Evolutionary conservation across 2,329 filamentous ascomycete species (phyloP), one percentile per base, ranked within the genome.

Genomic region (Dendrostoma leiphaemia): DNA sequence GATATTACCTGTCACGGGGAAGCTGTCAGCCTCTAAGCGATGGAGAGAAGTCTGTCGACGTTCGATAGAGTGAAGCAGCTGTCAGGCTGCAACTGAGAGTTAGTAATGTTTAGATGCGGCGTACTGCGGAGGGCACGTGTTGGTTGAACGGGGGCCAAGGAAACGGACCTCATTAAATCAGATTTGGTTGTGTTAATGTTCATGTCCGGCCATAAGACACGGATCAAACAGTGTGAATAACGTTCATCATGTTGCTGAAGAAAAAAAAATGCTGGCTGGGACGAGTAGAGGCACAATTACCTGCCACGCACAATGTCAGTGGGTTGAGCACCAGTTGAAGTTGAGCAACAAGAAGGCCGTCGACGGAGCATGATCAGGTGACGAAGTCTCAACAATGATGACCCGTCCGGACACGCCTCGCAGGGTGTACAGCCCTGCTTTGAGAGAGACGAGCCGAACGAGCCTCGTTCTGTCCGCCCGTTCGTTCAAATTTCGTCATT

Each of bases 401-500:
- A 71, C 78, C 72, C 70, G 65, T 67, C 64, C 61, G 57, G 63
- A 63, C 67, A 70, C 65, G 71, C 71, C 76, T 76, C 80, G 77
- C 80, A 77, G 76, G 77, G 78, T 85, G 81, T 84, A 84, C 79
- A 77, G 71, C 75, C 80, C 77, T 72, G 80, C 71, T 80, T 78
- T 79, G 69, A 71, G 72, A 66, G 74, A 69, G 66, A 69, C 72
- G 65, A 64, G 69, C 68, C 72, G 65, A 67, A 52, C 57, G 63
- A 62, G 76, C 75, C 79, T 82, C 80, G 71, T 74, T 83, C 82
- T 84, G 82, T 84, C 82, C 82, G 82, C 82, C 82, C 82, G 82
- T 84, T 84, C 82, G 82, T 84, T 83, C 81, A 84, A 71, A 72
- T 73, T 79, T 84, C 82, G 74, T 85, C 82, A 84, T 79, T 66